Base-by-base conservation (phyloP, 768 basidiomycete species). In the Boletus bicolor region DNA sequence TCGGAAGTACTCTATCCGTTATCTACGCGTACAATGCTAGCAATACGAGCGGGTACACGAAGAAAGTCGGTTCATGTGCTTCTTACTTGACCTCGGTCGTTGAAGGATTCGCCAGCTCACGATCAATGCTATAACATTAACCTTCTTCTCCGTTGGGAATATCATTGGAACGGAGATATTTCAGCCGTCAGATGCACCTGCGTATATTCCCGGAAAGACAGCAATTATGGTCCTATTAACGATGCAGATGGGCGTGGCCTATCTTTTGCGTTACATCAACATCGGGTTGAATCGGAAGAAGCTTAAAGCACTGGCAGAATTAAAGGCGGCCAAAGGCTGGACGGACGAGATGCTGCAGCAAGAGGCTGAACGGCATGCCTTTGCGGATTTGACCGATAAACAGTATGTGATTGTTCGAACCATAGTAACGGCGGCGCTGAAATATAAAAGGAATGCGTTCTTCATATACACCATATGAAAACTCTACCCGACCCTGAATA, bases 201-300 rank as follows among this genome's bases (percentile, higher is more conserved):
- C 48, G 8, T 73, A 73, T 54, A 62, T 68, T 10, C 73, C 72
- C 2, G 72, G 74, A 46, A 74, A 76, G 58, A 59, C 71, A 24
- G 49, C 69, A 9, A 68, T 75, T 49, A 66, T 70, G 35, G 65
- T 71, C 37, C 59, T 72, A 10, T 60, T 68, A n/a, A 42, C 56
- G 10, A 32, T 53, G 10, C 65, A 66, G 30, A 57, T 67, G 1
- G 64, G 63, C n/a, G 58, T 67, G 10, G 61, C 64, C n/a, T 44
- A 62, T 37, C 44, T 55, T 30, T 56, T 65, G 39, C 54, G 57
- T 12, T 54, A 49, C 38, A 65, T 63, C 54, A 67, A 71, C 51
- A n/a, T 58, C 24, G 42, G 44, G 34, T 51, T 67, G 46, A 67
- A 73, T 53, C 49, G 47, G 44, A 63, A 63, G 53, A 62, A 60